Evolutionary conservation across 768 basidiomycete genomes (phyloP), one percentile per base, ranked within the genome.

Genomic region (Tylopilus balloui): DNA sequence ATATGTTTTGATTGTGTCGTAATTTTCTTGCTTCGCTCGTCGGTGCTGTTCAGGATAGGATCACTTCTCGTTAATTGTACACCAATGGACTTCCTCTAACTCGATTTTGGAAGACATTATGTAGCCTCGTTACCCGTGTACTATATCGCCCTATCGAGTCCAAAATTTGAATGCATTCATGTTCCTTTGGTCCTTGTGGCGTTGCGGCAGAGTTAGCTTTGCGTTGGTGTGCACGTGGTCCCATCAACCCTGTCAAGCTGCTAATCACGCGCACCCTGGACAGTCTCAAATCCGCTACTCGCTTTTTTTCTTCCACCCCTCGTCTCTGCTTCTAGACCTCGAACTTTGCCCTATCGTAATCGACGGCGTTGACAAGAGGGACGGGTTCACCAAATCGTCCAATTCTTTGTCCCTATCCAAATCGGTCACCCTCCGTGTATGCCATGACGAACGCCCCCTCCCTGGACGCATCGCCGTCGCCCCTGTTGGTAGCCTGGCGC

Each of bases 81-180:
- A 64, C 54, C 54, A 66, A 59, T 48, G 62, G 62, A 64, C 64
- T 52, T 58, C 59, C 50, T 35, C 50, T 64, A 53, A 39, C 42
- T 20, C 39, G 48, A 28, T 32, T 43, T 48, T 41, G 54, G 59
- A 63, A 63, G 55, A 63, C 51, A 50, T 47, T 56, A 65, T 65
- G 64, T 66, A 68, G 66, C 64, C 59, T 53, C 53, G 31, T 48
- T 50, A 53, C 47, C 32, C 53, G 9, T 65, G 64, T 65, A 65
- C 65, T 50, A 58, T 50, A 19, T 51, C 40, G 43, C 37, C 48
- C 42, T 60, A 35, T 55, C 53, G 45, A 53, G 48, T 45, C 19
- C 42, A 14, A 60, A 60, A 36, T 46, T 41, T 42, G 47, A 57
- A 51, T 51, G 45, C 50, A 56, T 39, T 38, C 43, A 52, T 61